Evolutionary conservation across 306 rosid species (phyloP).

Genomic region (Canavalia gladiata): DNA sequence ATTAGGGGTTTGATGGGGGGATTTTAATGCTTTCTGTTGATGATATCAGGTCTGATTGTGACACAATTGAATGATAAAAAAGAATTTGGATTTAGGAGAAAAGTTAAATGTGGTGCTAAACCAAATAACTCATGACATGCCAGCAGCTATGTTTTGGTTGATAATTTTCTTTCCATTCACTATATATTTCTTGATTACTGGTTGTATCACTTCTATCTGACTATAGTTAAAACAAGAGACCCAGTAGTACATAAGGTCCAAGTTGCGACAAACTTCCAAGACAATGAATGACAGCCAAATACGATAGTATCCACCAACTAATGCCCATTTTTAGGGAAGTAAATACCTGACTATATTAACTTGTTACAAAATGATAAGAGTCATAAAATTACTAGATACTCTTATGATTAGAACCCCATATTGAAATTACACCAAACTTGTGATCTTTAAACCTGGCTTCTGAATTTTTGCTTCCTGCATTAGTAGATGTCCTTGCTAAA

Average conservation of each 20-base stretch:
- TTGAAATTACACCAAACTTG: neutral
- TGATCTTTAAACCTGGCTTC: conserved; percentile 10
- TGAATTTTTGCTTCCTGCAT: conserved; percentile 3
- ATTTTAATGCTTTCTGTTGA: neutral
- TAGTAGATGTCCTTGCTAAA: conserved; percentile 8
- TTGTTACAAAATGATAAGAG: neutral
- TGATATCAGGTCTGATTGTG: neutral
- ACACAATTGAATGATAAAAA: neutral
- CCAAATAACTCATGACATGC: neutral
- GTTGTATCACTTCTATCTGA: conserved; percentile 7
- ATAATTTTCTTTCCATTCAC: neutral
- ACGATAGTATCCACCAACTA: neutral
- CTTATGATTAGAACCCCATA: neutral
- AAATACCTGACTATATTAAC: neutral
- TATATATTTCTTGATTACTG: neutral
- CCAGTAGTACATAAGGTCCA: neutral
- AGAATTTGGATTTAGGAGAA: neutral
- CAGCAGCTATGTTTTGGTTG: neutral
- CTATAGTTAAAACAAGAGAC: neutral
- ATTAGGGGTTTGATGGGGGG: neutral
- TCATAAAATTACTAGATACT: neutral
- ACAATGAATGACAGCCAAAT: neutral
- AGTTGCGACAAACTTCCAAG: neutral
- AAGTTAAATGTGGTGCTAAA: neutral
- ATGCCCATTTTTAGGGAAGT: neutral